A percentile compares a stretch with the other conserved stretches of the same genome.
Conservation (phyloP, 495 filamentous ascomycete species). For the Lophiostoma macrostomum region DNA sequence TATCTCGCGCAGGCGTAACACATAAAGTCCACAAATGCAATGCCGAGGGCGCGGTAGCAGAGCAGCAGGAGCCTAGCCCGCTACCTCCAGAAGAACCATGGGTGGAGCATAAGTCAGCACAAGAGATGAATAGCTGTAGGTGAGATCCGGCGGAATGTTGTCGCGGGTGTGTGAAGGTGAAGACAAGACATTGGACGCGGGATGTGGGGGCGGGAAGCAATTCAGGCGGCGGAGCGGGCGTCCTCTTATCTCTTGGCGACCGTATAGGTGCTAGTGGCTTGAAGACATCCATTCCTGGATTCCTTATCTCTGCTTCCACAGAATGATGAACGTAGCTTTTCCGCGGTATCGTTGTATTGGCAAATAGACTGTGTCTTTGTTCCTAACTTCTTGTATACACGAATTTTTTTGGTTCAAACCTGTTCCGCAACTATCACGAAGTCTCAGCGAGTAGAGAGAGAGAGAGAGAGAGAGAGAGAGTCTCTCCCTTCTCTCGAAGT, state of each 20-base stretch:
- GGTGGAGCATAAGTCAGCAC: no score
- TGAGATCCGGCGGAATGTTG: slow-evolving; percentile 2
- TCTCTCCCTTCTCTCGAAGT: no score
- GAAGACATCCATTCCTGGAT: not conserved
- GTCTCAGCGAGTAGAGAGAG: no score
- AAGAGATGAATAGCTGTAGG: not conserved
- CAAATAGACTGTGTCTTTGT: slow-evolving; percentile 25
- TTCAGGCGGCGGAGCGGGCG: slow-evolving; percentile 21
- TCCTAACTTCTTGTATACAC: not conserved
- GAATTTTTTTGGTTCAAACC: no score
- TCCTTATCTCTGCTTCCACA: slow-evolving; percentile 17
- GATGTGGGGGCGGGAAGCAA: slow-evolving; percentile 19
- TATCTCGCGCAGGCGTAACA: slow-evolving; percentile 6
- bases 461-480: no score
- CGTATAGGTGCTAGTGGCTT: not conserved
- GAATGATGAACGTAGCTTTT: slow-evolving; percentile 16
- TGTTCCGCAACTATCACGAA: not conserved
- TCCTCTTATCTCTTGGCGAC: slow-evolving; percentile 27
- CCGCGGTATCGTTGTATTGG: slow-evolving; percentile 28
- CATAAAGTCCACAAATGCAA: not conserved
- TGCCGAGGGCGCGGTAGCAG: no score
- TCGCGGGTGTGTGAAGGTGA: slow-evolving; percentile 4
- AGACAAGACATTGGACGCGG: slow-evolving; percentile 2
- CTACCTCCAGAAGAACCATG: no score
- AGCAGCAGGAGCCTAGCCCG: no score